Conservation (phyloP, 1,284 basidiomycete species). For the Leccinum fallax region DNA sequence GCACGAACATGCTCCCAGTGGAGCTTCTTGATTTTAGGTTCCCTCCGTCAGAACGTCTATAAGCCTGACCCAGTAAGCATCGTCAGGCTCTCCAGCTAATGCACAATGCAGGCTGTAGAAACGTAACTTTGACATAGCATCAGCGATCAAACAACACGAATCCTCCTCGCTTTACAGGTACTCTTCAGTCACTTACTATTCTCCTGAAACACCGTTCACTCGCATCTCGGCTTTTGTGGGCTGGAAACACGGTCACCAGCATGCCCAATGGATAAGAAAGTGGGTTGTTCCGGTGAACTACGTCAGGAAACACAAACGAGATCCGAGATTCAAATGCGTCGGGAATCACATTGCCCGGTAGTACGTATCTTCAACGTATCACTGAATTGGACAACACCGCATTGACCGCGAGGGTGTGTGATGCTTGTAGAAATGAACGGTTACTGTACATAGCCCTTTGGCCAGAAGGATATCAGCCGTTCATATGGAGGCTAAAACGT, state of each 20-base stretch:
- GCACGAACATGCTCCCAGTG: no score
- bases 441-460: not conserved
- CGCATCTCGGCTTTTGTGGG: not conserved
- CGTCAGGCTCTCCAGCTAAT: not conserved
- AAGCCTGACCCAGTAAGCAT: not conserved
- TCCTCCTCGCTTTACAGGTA: not conserved
- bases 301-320: not conserved
- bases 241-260: not conserved
- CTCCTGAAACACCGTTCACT: not conserved
- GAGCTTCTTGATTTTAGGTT: slow-evolving; percentile 24
- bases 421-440: not conserved
- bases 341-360: not conserved
- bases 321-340: not conserved
- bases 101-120: not conserved
- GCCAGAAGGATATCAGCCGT: not conserved
- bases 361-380: not conserved
- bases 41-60: not conserved
- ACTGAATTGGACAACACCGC: not conserved
- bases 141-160: not conserved
- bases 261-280: not conserved
- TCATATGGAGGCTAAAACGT: not conserved
- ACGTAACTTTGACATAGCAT: not conserved
- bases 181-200: not conserved
- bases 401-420: not conserved
- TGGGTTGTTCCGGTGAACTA: not conserved